These are phyloP conservation scores for Apium graveolens DNA, from an alignment of 129 eudicot genomes.

Conservation along the genomic window DNA sequence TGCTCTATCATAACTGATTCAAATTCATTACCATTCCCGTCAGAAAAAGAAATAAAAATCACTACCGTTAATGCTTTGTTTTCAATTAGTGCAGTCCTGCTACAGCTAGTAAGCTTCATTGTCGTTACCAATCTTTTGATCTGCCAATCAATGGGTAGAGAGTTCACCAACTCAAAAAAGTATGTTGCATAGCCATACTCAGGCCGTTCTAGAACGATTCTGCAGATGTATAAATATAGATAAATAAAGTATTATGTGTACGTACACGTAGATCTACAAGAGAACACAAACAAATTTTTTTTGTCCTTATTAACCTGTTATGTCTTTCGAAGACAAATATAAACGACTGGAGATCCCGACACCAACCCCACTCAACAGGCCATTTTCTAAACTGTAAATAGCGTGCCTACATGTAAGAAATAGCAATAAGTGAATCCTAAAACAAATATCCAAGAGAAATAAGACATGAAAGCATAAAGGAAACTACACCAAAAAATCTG, in stretches of 20 bases:
- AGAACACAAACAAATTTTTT: not conserved
- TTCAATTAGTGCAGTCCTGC: constrained; percentile 67
- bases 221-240: constrained; percentile 24
- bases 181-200: constrained; percentile 99
- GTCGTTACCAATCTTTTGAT: constrained; percentile 73
- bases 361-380: constrained; percentile 99
- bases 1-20: not conserved
- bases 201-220: constrained; percentile 96
- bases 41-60: no score
- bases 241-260: not conserved
- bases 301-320: constrained; percentile 48
- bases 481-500: not conserved
- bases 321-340: constrained; percentile 81
- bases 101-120: constrained; percentile 85
- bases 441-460: not conserved
- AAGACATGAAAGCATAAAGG: not conserved
- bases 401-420: constrained; percentile 46
- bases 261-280: not conserved
- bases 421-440: not conserved
- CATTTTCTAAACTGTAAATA: constrained; percentile 60
- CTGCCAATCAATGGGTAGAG: constrained; percentile 65
- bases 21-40: constrained; percentile 27
- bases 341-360: constrained; percentile 96
- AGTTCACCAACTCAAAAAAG: constrained; percentile 67
- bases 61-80: constrained; percentile 66